phyloP scores from a whole-genome alignment of 495 filamentous ascomycete genomes.

The Aspergillus affinis region DNA sequence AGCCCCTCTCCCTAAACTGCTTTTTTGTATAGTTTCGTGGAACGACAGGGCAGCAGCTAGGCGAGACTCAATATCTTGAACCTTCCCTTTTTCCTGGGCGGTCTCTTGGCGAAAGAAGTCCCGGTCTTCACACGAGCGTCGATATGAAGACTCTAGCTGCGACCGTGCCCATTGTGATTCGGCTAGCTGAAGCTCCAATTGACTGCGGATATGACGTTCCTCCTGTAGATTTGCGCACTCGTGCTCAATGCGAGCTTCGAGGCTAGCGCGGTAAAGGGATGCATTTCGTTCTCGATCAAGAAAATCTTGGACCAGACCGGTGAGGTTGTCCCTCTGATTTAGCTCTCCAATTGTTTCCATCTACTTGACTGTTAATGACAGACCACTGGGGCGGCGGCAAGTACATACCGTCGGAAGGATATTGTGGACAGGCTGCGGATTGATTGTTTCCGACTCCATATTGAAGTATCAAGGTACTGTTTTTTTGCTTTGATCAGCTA shows the following conservation, averaged over 20 bases:
- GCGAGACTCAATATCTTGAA: not conserved
- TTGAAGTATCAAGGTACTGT: too few species aligned
- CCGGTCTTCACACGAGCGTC: not conserved
- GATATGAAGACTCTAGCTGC: conserved; percentile 1
- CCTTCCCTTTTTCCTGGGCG: conserved; percentile 1
- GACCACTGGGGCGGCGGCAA: too few species aligned
- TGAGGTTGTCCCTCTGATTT: not conserved
- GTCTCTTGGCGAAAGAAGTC: conserved; percentile 1
- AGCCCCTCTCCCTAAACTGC: not conserved
- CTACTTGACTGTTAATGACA: not conserved
- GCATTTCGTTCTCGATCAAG: conserved; percentile 4
- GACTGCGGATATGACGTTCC: conserved; percentile 2
- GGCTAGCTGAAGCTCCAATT: conserved; percentile 5
- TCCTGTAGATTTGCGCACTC: not conserved
- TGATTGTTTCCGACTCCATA: not conserved
- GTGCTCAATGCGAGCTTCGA: conserved; percentile 7
- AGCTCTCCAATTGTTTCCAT: not conserved
- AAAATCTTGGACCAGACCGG: conserved; percentile 7
- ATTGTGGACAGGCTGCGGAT: not conserved
- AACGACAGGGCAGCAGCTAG: conserved; percentile 2
- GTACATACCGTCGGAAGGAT: not conserved
- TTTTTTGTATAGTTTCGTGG: conserved; percentile 3
- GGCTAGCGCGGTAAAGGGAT: not conserved
- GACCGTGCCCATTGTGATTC: conserved; percentile 5
- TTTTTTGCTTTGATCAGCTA: too few species aligned